Evolutionary conservation across 352 stramenopile genomes (phyloP), one percentile per base, ranked within the genome.

Genomic region (Pythium phragmiticola): DNA sequence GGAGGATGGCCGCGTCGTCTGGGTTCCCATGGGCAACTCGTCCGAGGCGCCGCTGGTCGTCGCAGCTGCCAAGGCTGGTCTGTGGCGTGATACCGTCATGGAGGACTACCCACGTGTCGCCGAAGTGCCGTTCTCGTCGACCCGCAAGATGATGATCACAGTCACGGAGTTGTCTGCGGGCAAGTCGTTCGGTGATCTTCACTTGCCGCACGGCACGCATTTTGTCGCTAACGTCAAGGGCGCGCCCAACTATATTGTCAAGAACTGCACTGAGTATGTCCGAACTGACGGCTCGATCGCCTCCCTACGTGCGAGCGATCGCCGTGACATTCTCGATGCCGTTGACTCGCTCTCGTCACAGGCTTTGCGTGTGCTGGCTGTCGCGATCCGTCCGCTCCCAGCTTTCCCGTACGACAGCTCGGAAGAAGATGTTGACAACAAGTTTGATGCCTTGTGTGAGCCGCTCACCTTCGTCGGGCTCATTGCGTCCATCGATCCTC

Each of bases 41-140:
- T 90, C 77, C 5, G 85, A 94, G 55, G 85, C 80, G 11, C 85
- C 83, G 26, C 60, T 94, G 13, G 58, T 92, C 23, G 77, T 88
- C 6, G 79, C 84, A 3, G 85, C 88, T 0, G 81, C 80, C 5
- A 92, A 91, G 65, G 76, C 78, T 34, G 80, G 74, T 0, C 78
- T 89, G 36, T 82, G 73, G 71, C 76, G 85, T 51, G 78, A 88
- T 34, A 73, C 74, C 33, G 66, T 84, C 17, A 14, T 71, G 4
- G 54, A 55, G 16, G 76, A 82, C 67, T 91, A 81, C 77, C 83
- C 78, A n/a, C 83, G 96, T 13, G 39, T 92, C 0, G 81, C 86
- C 14, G 94, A 98, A 80, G 86, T 98, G 48, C 90, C 95, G 0
- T 99, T 99, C 78, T 96, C 75, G 23, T 98, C 92, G 17, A 90